Percentiles rank a stretch among this genome's conserved stretches.
Conservation (phyloP, 2,329 filamentous ascomycete genomes). For the Penicillium psychrosexuale region DNA sequence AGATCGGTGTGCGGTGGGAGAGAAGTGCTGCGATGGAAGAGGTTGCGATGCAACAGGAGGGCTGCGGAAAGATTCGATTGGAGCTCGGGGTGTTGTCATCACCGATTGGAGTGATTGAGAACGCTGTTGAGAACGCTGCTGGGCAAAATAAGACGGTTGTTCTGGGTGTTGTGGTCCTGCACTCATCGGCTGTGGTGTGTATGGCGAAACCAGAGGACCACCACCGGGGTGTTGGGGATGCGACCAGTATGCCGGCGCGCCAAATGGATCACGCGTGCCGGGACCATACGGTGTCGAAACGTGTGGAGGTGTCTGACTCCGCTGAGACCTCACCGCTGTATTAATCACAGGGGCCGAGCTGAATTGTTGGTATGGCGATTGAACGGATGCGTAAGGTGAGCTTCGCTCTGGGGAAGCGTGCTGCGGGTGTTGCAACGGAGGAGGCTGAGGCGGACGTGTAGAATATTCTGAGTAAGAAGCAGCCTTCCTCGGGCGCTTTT, state of each 20-base stretch:
- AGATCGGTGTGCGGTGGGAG: conserved; percentile 39
- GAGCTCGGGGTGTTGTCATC: conserved; percentile 33
- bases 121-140: conserved; percentile 37
- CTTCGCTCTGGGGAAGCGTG: conserved; percentile 45
- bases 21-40: conserved; percentile 34
- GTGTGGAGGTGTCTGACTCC: conserved; percentile 34
- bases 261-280: conserved; percentile 36
- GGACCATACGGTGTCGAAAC: conserved; percentile 31
- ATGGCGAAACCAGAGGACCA: conserved; percentile 37
- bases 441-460: conserved; percentile 39
- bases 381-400: conserved; percentile 38
- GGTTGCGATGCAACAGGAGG: conserved; percentile 33
- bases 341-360: conserved; percentile 33
- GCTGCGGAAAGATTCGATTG: conserved; percentile 35
- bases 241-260: conserved; percentile 30
- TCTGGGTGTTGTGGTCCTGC: conserved; percentile 31
- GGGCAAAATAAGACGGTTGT: conserved; percentile 39
- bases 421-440: conserved; percentile 45
- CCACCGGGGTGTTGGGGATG: conserved; percentile 27
- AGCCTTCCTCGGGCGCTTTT: conserved; percentile 26
- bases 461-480: conserved; percentile 29
- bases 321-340: conserved; percentile 29
- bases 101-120: conserved; percentile 42
- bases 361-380: conserved; percentile 42
- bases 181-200: conserved; percentile 38